Evolutionary conservation across 176 grass and related monocot genomes (phyloP), one percentile per base, ranked within the genome.

Genomic region (Carex parvula): DNA sequence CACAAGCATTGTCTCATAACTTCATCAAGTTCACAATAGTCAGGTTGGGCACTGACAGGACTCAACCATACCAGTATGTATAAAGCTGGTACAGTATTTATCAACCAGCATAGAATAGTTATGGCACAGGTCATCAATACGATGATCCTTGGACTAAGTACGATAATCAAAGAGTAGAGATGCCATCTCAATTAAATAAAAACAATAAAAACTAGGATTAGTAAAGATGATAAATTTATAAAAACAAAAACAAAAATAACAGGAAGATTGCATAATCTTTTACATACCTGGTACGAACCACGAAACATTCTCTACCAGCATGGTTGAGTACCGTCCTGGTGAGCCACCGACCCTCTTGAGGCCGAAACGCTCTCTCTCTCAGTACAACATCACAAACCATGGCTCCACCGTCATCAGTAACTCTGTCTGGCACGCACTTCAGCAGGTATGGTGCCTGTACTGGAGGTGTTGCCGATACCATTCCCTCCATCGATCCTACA

Each of bases 321-420:
- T 98, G 89, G 91, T 94, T 92, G 84, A 98, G 95, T 8, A 98
- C 92, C 0, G 92, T 98, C 24, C 92, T 92, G 57, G 95, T 92
- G 57, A 98, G 74, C 92, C 91, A 98, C n/a, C 92, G 87, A 29
- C 95, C 92, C 91, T 94, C 90, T 85, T 98, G 95, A 2, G 92
- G 92, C 24, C 81, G 89, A 55, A 94, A 94, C 10, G 85, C 66
- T 69, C 88, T 94, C 86, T 88, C 94, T 71, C n/a, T 86, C 75
- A 98, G 84, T 90, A 98, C 88, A 72, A 98, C 90, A 80, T 98
- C 95, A 87, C 90, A 98, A 91, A 98, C 85, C 92, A 98, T 98
- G 24, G 92, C 92, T 46, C 95, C 95, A 14, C 89, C 48, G 63
- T 98, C 92, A 91, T 98, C 95, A 70, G 95, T 98, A 48, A 98